Conservation (phyloP, 441 rosid genomes). For the California macrophylla region DNA sequence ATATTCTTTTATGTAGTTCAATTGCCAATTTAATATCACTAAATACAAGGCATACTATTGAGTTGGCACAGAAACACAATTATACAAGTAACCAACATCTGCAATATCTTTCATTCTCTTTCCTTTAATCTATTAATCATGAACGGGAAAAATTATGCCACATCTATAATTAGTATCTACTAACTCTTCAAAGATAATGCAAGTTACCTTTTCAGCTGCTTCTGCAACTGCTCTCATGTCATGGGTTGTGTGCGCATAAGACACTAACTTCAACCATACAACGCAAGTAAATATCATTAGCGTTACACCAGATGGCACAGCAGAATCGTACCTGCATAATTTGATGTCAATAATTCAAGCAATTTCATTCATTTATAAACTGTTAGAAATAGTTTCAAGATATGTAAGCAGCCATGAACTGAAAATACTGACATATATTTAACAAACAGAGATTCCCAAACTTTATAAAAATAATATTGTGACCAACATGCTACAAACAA, state of each 20-base stretch:
- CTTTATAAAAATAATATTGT: not conserved
- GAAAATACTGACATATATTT: not conserved
- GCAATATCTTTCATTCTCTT: not conserved
- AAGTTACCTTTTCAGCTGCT: constrained; percentile 52
- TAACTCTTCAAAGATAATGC: constrained; percentile 4
- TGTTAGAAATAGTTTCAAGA: not conserved
- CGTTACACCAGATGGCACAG: constrained; percentile 57
- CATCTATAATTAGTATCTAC: not conserved
- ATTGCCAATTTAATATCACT: not conserved
- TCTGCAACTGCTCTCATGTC: constrained; percentile 63
- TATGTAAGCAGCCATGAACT: not conserved
- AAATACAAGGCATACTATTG: not conserved
- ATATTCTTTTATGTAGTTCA: not conserved
- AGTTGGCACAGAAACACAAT: not conserved
- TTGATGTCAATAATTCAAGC: constrained; percentile 1
- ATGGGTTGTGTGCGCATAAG: constrained; percentile 79
- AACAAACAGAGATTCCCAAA: not conserved
- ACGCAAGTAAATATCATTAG: constrained; percentile 80
- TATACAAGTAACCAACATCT: not conserved
- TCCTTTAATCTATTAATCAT: constrained; percentile 3
- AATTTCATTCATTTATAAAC: not conserved
- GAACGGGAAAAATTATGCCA: not conserved
- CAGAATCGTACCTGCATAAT: constrained; percentile 71
- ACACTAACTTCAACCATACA: constrained; percentile 82
- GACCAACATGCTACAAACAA: not conserved